Base-by-base conservation (phyloP, 495 filamentous ascomycete genomes). In the Platismatia glauca region DNA sequence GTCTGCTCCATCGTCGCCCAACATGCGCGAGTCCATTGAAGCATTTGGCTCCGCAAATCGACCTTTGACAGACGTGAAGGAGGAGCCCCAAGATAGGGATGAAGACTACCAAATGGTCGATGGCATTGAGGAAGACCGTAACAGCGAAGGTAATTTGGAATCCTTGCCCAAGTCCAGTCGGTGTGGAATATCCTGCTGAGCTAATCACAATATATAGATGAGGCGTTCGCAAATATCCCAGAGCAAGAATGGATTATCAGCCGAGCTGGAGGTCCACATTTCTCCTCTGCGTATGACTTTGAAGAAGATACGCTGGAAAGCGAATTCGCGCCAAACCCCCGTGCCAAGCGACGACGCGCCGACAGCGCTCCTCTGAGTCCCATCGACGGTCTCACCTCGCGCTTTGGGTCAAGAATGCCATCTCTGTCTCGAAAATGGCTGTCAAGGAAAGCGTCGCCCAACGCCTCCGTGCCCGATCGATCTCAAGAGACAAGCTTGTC, bases 331-430 rank as follows among this genome's bases (percentile, higher is more conserved):
- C 73, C 68, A 11, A 77, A 74, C 63, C 74, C 75, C 64, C 57
- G 81, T 70, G 61, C 75, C 15, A 88, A 85, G 65, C 86, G 85
- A 65, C 82, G 84, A 58, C 77, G 86, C 57, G 88, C 84, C 9
- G 83, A 83, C 39, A 86, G 86, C 55, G 80, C 82, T 0, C 78
- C 88, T 2, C 73, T 84, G 22, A 65, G 58, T n/a, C 57, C 57
- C 11, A 64, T 64, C 15, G 61, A 63, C 20, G 66, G 63, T 11
- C 53, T 70, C 59, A 79, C 89, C 33, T 82, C 84, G 38, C 82
- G 87, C 46, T 74, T 93, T 62, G 82, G 86, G 53, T 85, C 84
- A 4, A 81, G 84, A 59, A 86, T 94, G 60, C 86, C 89, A 4
- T 90, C 86, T 39, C 58, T 70, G 35, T 66, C 68, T 12, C 83